Percentiles rank a stretch among this genome's conserved stretches.
Evolutionary conservation across 371 early-diverging fungal genomes (phyloP).

Genomic region (Smittium culicis): DNA sequence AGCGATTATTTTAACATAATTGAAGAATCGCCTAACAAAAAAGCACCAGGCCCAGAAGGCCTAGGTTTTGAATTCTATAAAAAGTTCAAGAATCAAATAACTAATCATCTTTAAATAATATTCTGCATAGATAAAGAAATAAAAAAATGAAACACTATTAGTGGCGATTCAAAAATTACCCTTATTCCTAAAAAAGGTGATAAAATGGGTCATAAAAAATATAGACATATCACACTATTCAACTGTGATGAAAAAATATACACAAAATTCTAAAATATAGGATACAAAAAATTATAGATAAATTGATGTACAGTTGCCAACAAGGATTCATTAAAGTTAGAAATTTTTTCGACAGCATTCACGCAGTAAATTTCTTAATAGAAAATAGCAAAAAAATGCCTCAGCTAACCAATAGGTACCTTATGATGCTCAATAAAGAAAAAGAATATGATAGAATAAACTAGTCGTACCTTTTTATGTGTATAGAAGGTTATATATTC

Average conservation of each 20-base stretch:
- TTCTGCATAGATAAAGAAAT: background rate
- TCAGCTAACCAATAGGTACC: background rate
- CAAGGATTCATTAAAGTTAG: background rate
- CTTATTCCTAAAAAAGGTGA: background rate
- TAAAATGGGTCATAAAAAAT: background rate
- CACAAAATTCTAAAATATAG: background rate
- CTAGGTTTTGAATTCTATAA: background rate
- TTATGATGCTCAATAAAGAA: background rate
- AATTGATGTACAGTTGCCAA: background rate
- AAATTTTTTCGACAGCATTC: background rate
- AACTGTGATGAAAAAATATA: background rate
- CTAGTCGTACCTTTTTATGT: background rate
- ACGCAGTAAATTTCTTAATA: background rate
- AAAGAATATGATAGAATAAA: background rate
- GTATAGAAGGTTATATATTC: background rate
- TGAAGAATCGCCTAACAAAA: background rate
- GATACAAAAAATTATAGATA: background rate
- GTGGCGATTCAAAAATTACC: background rate
- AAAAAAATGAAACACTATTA: background rate
- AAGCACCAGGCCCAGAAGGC: background rate
- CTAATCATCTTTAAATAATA: background rate
- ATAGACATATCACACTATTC: background rate
- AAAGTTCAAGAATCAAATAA: background rate
- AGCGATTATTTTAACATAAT: background rate
- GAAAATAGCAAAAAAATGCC: background rate